Conservation (phyloP, 768 basidiomycete species). For the Auriscalpium orientale region DNA sequence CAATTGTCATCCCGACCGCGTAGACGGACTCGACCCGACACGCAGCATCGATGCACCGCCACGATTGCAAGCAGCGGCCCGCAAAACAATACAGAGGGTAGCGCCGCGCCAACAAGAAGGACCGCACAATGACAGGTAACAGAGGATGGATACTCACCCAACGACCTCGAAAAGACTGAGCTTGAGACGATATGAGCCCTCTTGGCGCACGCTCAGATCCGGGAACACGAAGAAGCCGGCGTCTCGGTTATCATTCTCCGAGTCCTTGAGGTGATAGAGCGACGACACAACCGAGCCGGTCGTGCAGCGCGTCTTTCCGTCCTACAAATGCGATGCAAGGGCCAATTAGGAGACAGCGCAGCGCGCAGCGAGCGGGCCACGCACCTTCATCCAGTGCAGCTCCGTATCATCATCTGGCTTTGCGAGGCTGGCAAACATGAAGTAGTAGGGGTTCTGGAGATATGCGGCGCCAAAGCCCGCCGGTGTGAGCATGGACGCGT, state of each 20-base stretch:
- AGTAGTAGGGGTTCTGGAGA: constrained; percentile 90
- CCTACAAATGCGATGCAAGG: constrained; percentile 30
- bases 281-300: constrained; percentile 88
- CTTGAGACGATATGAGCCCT: constrained; percentile 79
- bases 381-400: constrained; percentile 76
- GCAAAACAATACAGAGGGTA: not conserved
- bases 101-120: not conserved
- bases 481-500: constrained; percentile 12
- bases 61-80: too few relatives aligned
- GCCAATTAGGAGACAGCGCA: too few relatives aligned
- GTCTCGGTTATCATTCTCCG: constrained; percentile 53
- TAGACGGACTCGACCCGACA: too few relatives aligned
- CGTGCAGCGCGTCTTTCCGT: constrained; percentile 86
- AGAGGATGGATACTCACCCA: constrained; percentile 47
- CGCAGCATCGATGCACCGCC: too few relatives aligned
- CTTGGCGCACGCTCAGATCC: constrained; percentile 85
- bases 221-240: constrained; percentile 97
- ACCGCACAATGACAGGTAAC: constrained; percentile 1
- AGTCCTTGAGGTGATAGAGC: constrained; percentile 77
- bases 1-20: too few relatives aligned
- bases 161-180: constrained; percentile 85
- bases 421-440: constrained; percentile 89
- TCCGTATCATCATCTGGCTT: constrained; percentile 86
- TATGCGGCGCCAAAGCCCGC: constrained; percentile 43
- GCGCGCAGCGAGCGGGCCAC: constrained; percentile 1